Evolutionary conservation across 345 rosid species (phyloP), one percentile per base, ranked within the genome.

Genomic region (Lepidium africanum): DNA sequence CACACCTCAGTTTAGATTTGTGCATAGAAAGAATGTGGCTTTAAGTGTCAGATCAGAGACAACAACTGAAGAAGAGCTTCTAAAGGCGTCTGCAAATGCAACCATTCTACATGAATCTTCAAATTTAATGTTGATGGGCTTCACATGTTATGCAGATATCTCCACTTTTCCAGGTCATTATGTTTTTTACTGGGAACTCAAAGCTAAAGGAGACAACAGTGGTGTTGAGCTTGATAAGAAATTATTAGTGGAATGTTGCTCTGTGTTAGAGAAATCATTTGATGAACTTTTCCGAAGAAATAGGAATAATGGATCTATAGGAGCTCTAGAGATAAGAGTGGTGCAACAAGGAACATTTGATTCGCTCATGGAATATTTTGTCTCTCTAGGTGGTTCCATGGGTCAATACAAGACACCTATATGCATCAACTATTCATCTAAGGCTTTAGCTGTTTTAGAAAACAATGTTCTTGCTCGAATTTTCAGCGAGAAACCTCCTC

Each of bases 391-490:
- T 3, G 86, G 80, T 23, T 85, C 90, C 0, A 74, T 81, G 15
- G 74, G 70, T 60, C 96, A 89, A 45, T 89, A 89, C 81, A 89
- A 86, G 77, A 82, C 86, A 12, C 90, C 96, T 0, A 72, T 86
- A 40, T 85, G 86, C 65, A 83, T 86, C 67, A 78, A 79, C 14
- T 81, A 86, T 7, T 53, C 14, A 5, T 38, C 63, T 14, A 77
- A 75, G 23, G 81, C 82, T 3, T 43, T 70, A 6, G 69, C 46
- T 3, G 35, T 59, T 38, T 56, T 70, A 8, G 59, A 70, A 4
- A n/a, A 4, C 0, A 25, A 30, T 13, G 67, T 70, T 25, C 10
- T 59, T 16, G 47, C 50, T 58, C 37, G 38, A 9, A 58, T 48
- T 19, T 37, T 5, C 56, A 69, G 40, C 10, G 13, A 58, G 1